Percentiles rank a stretch among this genome's conserved stretches.
Conservation (phyloP, 805 yeast genomes). For the Kuraishia ogatae region DNA sequence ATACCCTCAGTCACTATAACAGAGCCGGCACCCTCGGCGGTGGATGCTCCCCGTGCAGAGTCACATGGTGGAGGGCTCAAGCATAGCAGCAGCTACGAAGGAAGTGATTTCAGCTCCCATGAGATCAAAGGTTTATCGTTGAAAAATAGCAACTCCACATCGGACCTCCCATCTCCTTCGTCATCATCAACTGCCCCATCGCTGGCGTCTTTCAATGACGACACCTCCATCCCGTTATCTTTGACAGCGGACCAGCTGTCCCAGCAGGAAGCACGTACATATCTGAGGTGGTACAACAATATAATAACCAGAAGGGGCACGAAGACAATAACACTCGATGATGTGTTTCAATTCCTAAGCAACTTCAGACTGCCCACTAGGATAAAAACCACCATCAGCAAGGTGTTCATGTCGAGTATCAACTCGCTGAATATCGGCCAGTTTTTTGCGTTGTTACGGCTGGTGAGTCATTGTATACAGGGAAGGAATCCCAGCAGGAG, state of each 20-base stretch:
- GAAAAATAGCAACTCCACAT: background rate
- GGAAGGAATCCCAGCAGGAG: constrained; percentile 46
- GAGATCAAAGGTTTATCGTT: background rate
- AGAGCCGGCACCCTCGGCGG: background rate
- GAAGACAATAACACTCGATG: constrained; percentile 58
- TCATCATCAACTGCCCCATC: background rate
- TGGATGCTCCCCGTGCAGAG: background rate
- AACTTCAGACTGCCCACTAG: constrained; percentile 60
- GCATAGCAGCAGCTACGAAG: constrained; percentile 14
- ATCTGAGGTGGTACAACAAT: constrained; percentile 90
- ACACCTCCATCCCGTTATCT: constrained; percentile 47
- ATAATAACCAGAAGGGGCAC: constrained; percentile 64
- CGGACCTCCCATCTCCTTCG: background rate
- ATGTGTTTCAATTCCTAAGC: constrained; percentile 68
- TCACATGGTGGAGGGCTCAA: background rate
- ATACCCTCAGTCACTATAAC: background rate
- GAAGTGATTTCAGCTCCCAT: background rate
- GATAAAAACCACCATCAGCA: constrained; percentile 40
- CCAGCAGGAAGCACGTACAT: constrained; percentile 71
- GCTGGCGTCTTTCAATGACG: constrained; percentile 16
- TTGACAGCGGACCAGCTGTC: constrained; percentile 63
- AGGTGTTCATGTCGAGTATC: constrained; percentile 41
- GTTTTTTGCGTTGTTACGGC: constrained; percentile 78
- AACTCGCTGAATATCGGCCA: constrained; percentile 75
- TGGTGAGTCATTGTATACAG: constrained; percentile 57